phyloP scores from a whole-genome alignment of 495 filamentous ascomycete genomes.

The Umbilicaria muhlenbergii region DNA sequence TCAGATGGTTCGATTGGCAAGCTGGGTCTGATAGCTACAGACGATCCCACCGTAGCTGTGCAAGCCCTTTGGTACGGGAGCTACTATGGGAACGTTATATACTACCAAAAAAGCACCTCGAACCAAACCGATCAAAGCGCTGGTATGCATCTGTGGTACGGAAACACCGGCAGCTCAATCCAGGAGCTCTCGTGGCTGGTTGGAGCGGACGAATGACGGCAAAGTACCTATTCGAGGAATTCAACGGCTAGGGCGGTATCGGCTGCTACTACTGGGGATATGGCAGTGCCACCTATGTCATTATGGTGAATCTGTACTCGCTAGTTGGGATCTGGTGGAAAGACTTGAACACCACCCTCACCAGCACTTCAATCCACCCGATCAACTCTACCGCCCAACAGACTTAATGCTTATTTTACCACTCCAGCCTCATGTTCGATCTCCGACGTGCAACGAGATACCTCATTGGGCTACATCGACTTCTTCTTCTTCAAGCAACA shows the following conservation, averaged over 20 bases:
- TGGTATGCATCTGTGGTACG: too few relatives aligned
- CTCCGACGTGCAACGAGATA: neutral
- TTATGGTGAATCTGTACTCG: neutral
- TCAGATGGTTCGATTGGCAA: constrained; percentile 7
- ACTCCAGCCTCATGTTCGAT: neutral
- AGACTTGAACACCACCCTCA: neutral
- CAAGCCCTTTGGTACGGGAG: constrained; percentile 17
- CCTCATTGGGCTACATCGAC: neutral
- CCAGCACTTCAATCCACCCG: neutral
- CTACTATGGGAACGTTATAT: constrained; percentile 10
- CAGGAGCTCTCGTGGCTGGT: too few relatives aligned
- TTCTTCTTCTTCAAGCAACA: neutral
- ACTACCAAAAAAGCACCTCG: too few relatives aligned
- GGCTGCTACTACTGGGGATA: constrained; percentile 6
- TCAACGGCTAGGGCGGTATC: constrained; percentile 13
- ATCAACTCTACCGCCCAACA: constrained; percentile 3
- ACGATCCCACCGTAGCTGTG: too few relatives aligned
- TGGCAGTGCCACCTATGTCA: neutral
- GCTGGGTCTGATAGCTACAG: constrained; percentile 6
- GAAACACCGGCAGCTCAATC: too few relatives aligned
- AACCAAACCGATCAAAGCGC: too few relatives aligned
- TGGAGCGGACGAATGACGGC: too few relatives aligned
- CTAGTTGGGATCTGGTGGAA: neutral
- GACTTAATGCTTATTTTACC: neutral
- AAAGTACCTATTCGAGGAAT: too few relatives aligned